Evolutionary conservation across 352 stramenopile genomes (phyloP).

Genomic region (Blastocystis sp.): DNA sequence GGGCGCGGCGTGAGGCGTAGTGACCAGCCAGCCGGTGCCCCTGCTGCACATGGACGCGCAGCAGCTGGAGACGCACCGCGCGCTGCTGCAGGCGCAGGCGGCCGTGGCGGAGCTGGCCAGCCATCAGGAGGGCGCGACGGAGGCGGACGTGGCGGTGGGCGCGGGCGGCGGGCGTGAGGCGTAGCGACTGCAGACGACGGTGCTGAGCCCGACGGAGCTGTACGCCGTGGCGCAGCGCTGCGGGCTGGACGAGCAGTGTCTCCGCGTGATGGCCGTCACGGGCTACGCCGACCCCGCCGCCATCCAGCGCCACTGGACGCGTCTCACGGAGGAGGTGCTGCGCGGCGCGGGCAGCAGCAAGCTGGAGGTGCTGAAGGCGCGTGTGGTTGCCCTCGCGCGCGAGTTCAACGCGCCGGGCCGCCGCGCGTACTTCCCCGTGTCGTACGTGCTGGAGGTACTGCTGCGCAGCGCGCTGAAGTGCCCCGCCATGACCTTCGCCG

Average conservation of each 20-base stretch:
- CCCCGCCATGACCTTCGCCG: background rate
- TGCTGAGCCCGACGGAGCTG: slow-evolving; percentile 32
- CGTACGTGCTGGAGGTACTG: background rate
- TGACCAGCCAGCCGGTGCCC: background rate
- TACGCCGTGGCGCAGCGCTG: slow-evolving; percentile 2
- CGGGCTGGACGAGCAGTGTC: background rate
- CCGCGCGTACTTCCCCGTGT: slow-evolving; percentile 24
- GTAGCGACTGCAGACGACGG: background rate
- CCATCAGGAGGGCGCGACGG: background rate
- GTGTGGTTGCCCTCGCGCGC: background rate
- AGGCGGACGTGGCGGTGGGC: background rate
- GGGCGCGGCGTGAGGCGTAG: background rate
- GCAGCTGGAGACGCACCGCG: background rate
- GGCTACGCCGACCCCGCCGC: slow-evolving; percentile 1
- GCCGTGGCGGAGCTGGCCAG: background rate
- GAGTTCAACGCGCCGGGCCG: background rate
- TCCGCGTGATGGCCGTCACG: background rate
- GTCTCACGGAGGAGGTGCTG: background rate
- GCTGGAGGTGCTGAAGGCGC: slow-evolving; percentile 10
- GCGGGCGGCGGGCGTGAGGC: background rate
- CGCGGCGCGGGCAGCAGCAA: background rate
- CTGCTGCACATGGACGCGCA: background rate
- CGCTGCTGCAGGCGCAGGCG: slow-evolving; percentile 14
- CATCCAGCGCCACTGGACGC: slow-evolving; percentile 27
- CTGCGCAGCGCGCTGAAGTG: background rate